phyloP scores from a whole-genome alignment of 2,329 filamentous ascomycete species.

The Fusarium compactum region DNA sequence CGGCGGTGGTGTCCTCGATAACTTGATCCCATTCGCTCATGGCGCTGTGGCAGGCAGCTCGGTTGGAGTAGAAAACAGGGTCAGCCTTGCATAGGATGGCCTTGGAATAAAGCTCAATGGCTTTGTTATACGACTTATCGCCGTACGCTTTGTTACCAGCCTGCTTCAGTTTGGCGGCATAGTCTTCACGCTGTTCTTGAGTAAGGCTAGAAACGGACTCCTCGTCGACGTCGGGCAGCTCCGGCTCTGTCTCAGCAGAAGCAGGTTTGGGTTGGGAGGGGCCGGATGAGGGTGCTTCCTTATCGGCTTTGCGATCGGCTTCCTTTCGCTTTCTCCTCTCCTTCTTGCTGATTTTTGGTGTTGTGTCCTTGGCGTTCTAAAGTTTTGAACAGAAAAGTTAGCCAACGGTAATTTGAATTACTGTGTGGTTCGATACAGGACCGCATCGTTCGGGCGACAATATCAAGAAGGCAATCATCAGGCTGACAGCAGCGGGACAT shows the following conservation, averaged over 20 bases:
- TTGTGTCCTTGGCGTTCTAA: constrained; percentile 61
- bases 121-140: constrained; percentile 90
- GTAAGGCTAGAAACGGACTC: constrained; percentile 64
- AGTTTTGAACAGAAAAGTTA: constrained; percentile 23
- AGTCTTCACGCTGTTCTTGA: constrained; percentile 81
- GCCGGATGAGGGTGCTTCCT: constrained; percentile 53
- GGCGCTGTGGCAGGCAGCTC: constrained; percentile 96
- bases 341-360: constrained; percentile 87
- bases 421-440: constrained; percentile 38
- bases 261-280: constrained; percentile 61
- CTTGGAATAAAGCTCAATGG: constrained; percentile 95
- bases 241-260: constrained; percentile 70
- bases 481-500: constrained; percentile 43
- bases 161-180: constrained; percentile 91
- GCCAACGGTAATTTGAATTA: constrained; percentile 17
- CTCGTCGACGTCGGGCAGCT: constrained; percentile 76
- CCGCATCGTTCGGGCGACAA: constrained; percentile 12
- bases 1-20: constrained; percentile 95
- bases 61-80: constrained; percentile 98
- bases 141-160: constrained; percentile 97
- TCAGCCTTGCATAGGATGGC: constrained; percentile 97
- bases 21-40: constrained; percentile 95
- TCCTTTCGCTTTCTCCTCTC: constrained; percentile 90
- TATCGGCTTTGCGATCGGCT: constrained; percentile 69
- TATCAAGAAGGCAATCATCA: constrained; percentile 12